Conservation (phyloP, 2,329 filamentous ascomycete species). For the Fusarium lyarnte region DNA sequence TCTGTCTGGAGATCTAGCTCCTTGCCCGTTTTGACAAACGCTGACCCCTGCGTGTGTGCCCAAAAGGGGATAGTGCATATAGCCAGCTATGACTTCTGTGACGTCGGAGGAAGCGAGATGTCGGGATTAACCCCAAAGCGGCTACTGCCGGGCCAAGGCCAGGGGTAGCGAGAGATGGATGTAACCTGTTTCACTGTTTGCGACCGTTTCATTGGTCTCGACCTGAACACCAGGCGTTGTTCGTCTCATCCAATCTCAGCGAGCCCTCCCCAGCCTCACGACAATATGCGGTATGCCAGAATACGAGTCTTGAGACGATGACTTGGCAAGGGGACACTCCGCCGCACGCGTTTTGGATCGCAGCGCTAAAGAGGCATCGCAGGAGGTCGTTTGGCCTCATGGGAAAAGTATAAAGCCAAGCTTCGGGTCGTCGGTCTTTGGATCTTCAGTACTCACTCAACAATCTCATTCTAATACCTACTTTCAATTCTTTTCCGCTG, state of each 20-base stretch:
- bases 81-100: neutral
- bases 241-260: neutral
- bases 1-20: neutral
- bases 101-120: neutral
- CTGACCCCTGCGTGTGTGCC: neutral
- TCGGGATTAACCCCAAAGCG: neutral
- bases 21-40: neutral
- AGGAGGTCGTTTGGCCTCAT: neutral
- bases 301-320: neutral
- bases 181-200: neutral
- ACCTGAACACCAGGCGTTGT: slow-evolving; percentile 1
- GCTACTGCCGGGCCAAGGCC: neutral
- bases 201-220: neutral
- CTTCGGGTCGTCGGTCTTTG: neutral
- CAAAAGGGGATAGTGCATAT: neutral
- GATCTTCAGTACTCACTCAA: slow-evolving; percentile 12
- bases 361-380: neutral
- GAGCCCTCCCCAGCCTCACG: neutral
- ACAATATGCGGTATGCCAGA: neutral
- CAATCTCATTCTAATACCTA: neutral
- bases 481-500: slow-evolving; percentile 22
- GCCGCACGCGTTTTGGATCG: neutral
- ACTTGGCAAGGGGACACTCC: neutral
- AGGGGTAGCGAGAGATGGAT: neutral
- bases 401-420: slow-evolving; percentile 8